phyloP scores from a whole-genome alignment of 805 yeast species.

The Hanseniaspora vineae region DNA sequence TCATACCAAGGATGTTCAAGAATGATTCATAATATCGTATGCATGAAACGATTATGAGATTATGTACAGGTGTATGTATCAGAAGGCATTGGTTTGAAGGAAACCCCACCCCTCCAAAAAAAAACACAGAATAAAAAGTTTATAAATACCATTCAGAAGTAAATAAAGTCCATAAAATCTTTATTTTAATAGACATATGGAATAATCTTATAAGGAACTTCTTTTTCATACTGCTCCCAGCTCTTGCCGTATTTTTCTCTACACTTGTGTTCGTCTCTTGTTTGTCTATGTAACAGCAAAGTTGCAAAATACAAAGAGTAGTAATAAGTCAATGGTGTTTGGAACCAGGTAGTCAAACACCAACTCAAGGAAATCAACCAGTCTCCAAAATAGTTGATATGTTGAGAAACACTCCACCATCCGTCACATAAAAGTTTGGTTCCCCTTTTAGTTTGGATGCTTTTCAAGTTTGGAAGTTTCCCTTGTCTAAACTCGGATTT shows the following conservation, averaged over 20 bases:
- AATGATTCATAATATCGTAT: conserved; percentile 15
- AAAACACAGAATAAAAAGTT: no score
- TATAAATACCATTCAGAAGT: background rate
- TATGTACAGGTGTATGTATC: background rate
- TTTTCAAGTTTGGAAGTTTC: conserved; percentile 51
- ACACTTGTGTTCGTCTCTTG: conserved; percentile 87
- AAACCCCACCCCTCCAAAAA: no score
- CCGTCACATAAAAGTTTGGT: conserved; percentile 77
- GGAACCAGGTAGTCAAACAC: conserved; percentile 82
- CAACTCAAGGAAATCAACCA: conserved; percentile 85
- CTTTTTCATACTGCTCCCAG: conserved; percentile 71
- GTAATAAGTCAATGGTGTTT: conserved; percentile 75
- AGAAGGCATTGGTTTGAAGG: background rate
- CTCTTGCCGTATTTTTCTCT: conserved; percentile 69
- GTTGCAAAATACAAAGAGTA: conserved; percentile 74
- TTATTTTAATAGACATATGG: conserved; percentile 62
- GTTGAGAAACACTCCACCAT: conserved; percentile 94
- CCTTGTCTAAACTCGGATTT: conserved; percentile 78
- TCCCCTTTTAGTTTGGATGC: conserved; percentile 62
- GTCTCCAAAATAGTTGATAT: conserved; percentile 91
- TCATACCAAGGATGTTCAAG: conserved; percentile 54
- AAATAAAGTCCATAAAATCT: background rate
- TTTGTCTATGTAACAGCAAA: conserved; percentile 76
- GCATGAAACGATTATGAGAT: no score
- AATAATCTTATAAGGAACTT: conserved; percentile 80